These are phyloP conservation scores for Kuraishia molischiana DNA, from an alignment of 805 yeast genomes.

Conservation along the genomic window DNA sequence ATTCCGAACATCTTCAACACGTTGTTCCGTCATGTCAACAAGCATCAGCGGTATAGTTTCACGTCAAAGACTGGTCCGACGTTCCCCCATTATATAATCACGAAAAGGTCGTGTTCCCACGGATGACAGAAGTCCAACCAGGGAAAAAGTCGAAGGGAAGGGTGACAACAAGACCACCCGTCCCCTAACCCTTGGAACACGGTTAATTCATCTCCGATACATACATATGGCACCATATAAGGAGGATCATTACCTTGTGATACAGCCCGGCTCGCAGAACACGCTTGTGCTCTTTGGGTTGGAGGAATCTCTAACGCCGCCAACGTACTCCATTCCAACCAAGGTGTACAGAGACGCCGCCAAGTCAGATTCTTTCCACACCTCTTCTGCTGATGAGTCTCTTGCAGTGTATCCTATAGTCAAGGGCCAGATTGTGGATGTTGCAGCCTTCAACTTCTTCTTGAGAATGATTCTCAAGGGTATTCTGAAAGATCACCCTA, in stretches of 20 bases:
- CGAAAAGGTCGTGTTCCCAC: too few species aligned
- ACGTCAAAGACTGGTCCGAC: too few species aligned
- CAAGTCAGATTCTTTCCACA: slow-evolving; percentile 21
- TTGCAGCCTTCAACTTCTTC: slow-evolving; percentile 61
- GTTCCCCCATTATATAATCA: too few species aligned
- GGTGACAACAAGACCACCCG: too few species aligned
- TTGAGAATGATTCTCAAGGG: slow-evolving; percentile 43
- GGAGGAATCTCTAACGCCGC: slow-evolving; percentile 65
- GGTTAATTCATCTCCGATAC: too few species aligned
- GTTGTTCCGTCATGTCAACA: too few species aligned
- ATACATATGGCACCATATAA: slow-evolving; percentile 24
- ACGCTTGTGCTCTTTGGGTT: slow-evolving; percentile 78
- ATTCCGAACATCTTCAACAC: too few species aligned
- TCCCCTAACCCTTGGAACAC: too few species aligned
- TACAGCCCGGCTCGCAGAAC: slow-evolving; percentile 70
- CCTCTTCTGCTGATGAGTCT: slow-evolving; percentile 26
- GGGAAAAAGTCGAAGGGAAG: too few species aligned
- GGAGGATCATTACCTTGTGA: slow-evolving; percentile 32
- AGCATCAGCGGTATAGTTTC: too few species aligned
- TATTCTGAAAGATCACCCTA: slow-evolving; percentile 24
- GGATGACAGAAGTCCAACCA: too few species aligned
- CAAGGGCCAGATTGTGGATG: slow-evolving; percentile 53
- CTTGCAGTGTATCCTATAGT: slow-evolving; percentile 52
- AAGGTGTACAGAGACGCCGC: slow-evolving; percentile 32
- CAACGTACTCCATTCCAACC: slow-evolving; percentile 71